These are phyloP conservation scores for Elasticomyces elasticus DNA, from an alignment of 495 filamentous ascomycete species.

Conservation along the genomic window DNA sequence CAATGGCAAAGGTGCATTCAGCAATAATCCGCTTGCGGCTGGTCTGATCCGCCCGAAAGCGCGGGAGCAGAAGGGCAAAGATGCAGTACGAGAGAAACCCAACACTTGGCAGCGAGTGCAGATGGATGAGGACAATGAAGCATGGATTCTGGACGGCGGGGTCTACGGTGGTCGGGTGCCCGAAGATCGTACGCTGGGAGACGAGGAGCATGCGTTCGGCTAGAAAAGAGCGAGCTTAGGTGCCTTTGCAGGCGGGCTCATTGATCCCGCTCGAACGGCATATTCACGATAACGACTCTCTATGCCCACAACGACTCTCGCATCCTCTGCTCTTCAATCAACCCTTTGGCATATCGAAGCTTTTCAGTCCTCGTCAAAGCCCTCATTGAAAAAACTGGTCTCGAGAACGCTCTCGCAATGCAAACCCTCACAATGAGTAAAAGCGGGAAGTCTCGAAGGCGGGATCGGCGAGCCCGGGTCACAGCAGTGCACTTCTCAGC, in stretches of 20 bases:
- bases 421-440: too few relatives aligned
- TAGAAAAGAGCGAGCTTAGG: too few relatives aligned
- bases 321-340: not conserved
- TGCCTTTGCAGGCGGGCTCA: too few relatives aligned
- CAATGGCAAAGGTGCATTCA: constrained; percentile 53
- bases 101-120: constrained; percentile 78
- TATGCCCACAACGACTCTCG: not conserved
- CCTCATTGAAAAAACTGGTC: too few relatives aligned
- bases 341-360: not conserved
- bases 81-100: constrained; percentile 65
- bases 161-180: constrained; percentile 44
- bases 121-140: constrained; percentile 83
- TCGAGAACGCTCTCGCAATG: too few relatives aligned
- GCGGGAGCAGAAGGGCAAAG: constrained; percentile 47
- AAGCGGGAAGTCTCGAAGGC: too few relatives aligned
- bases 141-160: constrained; percentile 83
- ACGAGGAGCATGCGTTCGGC: constrained; percentile 40
- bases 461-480: too few relatives aligned
- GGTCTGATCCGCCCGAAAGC: constrained; percentile 63
- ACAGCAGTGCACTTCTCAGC: too few relatives aligned
- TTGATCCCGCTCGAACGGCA: too few relatives aligned
- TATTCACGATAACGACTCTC: too few relatives aligned
- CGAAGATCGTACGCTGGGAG: constrained; percentile 35
- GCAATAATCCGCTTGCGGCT: constrained; percentile 66
- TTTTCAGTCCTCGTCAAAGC: not conserved